Conservation (phyloP, 176 grass and related monocot species). For the Tillandsia leiboldiana region DNA sequence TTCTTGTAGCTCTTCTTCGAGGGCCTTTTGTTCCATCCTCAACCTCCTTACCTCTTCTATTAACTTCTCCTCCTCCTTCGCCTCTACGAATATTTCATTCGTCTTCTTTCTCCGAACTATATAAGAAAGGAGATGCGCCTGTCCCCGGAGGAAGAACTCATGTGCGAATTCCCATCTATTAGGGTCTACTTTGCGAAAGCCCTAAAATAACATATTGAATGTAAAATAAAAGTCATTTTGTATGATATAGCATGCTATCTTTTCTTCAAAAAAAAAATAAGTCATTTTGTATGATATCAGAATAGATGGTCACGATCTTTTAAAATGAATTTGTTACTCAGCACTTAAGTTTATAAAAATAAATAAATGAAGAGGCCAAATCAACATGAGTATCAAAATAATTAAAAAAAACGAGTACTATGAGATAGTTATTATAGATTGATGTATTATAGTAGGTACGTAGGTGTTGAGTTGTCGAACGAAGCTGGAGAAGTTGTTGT, state of each 20-base stretch:
- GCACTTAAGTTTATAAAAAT: not conserved
- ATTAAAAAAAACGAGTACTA: no score
- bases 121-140: constrained; percentile 41
- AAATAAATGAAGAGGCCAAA: not conserved
- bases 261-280: no score
- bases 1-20: constrained; percentile 44
- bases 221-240: not conserved
- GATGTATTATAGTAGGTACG: no score
- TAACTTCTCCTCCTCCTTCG: constrained; percentile 12
- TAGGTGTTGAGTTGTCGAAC: constrained; percentile 30
- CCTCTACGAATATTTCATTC: not conserved
- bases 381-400: no score
- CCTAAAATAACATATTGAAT: constrained; percentile 12
- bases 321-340: no score
- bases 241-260: no score
- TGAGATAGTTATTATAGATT: no score
- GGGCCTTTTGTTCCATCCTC: constrained; percentile 40
- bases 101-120: constrained; percentile 43
- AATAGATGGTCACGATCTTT: no score
- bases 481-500: constrained; percentile 31
- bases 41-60: constrained; percentile 34
- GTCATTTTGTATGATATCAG: no score
- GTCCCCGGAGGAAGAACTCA: constrained; percentile 51
- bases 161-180: constrained; percentile 76
- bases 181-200: constrained; percentile 67